Base-by-base conservation (phyloP, 257 asterid genomes). In the Henckelia pumila region DNA sequence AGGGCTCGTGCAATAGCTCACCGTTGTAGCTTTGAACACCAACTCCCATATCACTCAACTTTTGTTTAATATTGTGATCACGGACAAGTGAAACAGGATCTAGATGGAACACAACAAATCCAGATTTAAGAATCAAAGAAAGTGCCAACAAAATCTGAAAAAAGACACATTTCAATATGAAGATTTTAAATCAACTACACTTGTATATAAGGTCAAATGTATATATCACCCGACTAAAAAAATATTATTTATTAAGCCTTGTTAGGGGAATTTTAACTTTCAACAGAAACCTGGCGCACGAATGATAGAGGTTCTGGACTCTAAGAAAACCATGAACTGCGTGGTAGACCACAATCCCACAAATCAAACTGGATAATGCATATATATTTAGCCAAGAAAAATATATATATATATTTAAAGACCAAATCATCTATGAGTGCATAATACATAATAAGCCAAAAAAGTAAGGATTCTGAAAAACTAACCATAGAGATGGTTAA, bases 21-120 rank as follows among this genome's bases (percentile, higher is more conserved):
- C 91, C 83, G 10, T 85, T 88, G 62, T 73, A 88, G 85, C 95
- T 83, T 64, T 88, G 87, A 61, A 94, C 95, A 7, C 79, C 67
- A 61, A 90, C 66, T 33, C 95, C 92, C 28, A 70, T 82, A 69
- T 94, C 95, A 21, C 77, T 82, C 71, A 94, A 64, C 77, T 83
- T 87, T 64, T 90, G 88, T 77, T 94, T 94, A 56, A 94, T 78
- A 66, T 73, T 71, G 81, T 90, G 97, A 77, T 94, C 99, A 71
- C 99, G 97, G 76, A 91, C 95, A 50, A 94, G 84, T 32, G 97
- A 94, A 67, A 85, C 76, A 11, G 96, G 97, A 84, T 94, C 97
- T 90, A 82, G 52, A 50, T 59, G 22, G 53, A 60, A 57, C 66
- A 70, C 53, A 75, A 56, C 53, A 26, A 63, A 49, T 23, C 37